Evolutionary conservation across 441 rosid species (phyloP).

Genomic region (Gossypium trilobum): DNA sequence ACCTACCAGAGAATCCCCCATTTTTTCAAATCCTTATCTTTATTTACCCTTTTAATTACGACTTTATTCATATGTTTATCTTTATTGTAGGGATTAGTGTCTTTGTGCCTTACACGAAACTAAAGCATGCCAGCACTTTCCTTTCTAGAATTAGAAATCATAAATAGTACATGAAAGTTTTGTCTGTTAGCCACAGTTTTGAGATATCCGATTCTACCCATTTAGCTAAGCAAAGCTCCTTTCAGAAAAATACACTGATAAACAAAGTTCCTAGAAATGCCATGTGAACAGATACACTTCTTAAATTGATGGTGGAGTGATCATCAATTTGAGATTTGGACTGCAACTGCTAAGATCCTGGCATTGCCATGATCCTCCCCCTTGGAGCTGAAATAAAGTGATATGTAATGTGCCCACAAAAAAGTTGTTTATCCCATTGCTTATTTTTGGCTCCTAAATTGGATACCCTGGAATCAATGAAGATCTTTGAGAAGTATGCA

Average conservation of each 20-base stretch:
- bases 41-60: neutral
- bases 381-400: conserved; percentile 2
- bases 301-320: neutral
- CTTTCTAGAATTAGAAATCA: neutral
- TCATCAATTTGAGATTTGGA: neutral
- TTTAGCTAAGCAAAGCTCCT: neutral
- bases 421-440: neutral
- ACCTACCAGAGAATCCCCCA: neutral
- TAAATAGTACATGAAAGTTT: neutral
- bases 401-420: neutral
- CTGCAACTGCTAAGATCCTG: neutral
- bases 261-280: conserved; percentile 3
- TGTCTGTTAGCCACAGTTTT: conserved; percentile 14
- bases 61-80: neutral
- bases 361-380: neutral
- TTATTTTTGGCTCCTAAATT: neutral
- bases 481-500: neutral
- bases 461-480: neutral
- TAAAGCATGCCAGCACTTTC: neutral
- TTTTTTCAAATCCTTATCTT: conserved; percentile 3
- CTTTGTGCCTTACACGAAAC: conserved; percentile 8
- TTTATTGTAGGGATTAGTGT: neutral
- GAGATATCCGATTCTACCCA: neutral
- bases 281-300: conserved; percentile 9
- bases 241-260: neutral